Conservation (phyloP, 495 filamentous ascomycete species). For the Trichoderma orchidacearum region DNA sequence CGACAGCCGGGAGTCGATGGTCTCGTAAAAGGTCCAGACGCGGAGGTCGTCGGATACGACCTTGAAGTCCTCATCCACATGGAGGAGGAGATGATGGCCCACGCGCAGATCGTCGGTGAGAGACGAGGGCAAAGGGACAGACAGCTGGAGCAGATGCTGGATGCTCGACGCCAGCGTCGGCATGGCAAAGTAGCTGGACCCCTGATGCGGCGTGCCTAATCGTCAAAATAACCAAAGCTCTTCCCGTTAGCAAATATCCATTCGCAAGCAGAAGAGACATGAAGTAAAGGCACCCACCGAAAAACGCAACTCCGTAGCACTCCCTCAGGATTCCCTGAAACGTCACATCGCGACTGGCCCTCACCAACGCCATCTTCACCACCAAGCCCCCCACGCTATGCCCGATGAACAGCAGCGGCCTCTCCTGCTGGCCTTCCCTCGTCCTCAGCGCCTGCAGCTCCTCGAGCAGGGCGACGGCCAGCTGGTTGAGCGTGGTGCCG, state of each 20-base stretch:
- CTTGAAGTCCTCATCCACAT: constrained; percentile 42
- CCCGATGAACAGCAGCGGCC: constrained; percentile 50
- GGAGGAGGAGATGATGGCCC: constrained; percentile 30
- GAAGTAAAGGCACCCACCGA: no score
- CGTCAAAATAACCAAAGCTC: background rate
- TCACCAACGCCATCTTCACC: constrained; percentile 40
- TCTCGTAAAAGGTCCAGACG: constrained; percentile 57
- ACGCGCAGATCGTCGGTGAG: constrained; percentile 36
- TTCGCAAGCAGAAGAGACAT: no score
- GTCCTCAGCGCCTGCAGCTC: background rate
- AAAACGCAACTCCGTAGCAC: constrained; percentile 50
- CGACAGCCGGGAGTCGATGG: constrained; percentile 42
- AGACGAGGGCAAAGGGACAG: constrained; percentile 33
- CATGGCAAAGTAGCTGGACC: constrained; percentile 51
- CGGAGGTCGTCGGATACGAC: constrained; percentile 46
- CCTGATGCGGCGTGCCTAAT: constrained; percentile 46
- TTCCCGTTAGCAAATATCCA: background rate
- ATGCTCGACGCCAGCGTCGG: constrained; percentile 41
- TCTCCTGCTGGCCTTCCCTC: constrained; percentile 15
- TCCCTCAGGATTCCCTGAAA: constrained; percentile 31
- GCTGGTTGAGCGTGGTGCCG: constrained; percentile 29
- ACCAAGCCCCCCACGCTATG: constrained; percentile 54
- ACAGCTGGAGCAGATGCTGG: constrained; percentile 37
- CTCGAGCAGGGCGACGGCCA: constrained; percentile 37
- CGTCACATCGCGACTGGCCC: constrained; percentile 23